These are phyloP conservation scores for Starmerella vitae DNA, from an alignment of 805 yeast genomes.

Conservation along the genomic window DNA sequence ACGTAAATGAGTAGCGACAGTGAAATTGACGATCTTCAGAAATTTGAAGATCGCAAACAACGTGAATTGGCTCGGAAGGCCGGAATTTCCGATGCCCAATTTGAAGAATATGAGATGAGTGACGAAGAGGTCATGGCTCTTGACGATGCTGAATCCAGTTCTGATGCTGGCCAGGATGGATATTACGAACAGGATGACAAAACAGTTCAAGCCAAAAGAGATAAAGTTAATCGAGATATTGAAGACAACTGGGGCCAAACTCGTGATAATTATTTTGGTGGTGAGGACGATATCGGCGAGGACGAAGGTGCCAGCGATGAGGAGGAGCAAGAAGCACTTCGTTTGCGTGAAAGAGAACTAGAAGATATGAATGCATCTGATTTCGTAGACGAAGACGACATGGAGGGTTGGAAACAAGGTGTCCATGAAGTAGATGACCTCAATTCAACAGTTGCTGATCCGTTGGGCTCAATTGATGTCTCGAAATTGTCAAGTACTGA, in stretches of 20 bases:
- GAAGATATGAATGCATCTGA: slow-evolving; percentile 63
- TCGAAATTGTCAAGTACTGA: slow-evolving; percentile 40
- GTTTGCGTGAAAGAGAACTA: slow-evolving; percentile 69
- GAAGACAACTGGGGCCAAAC: slow-evolving; percentile 33
- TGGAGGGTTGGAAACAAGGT: slow-evolving; percentile 63
- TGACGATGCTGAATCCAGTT: slow-evolving; percentile 22
- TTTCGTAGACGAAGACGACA: slow-evolving; percentile 59
- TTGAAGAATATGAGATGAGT: slow-evolving; percentile 29
- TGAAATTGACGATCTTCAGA: slow-evolving; percentile 20
- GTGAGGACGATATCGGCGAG: slow-evolving; percentile 36
- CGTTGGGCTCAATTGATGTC: slow-evolving; percentile 34
- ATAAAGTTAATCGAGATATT: slow-evolving; percentile 1
- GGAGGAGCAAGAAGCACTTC: slow-evolving; percentile 76
- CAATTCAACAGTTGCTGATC: slow-evolving; percentile 21
- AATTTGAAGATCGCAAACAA: slow-evolving; percentile 14
- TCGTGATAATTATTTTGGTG: slow-evolving; percentile 32
- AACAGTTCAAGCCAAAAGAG: slow-evolving; percentile 19
- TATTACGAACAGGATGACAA: slow-evolving; percentile 38
- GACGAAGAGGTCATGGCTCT: slow-evolving; percentile 46
- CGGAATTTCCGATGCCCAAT: slow-evolving; percentile 8
- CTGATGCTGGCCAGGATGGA: slow-evolving; percentile 32
- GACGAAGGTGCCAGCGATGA: slow-evolving; percentile 67
- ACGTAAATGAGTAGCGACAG: slow-evolving; percentile 17
- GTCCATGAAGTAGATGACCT: slow-evolving; percentile 36
- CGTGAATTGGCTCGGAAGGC: slow-evolving; percentile 13